A percentile compares a stretch with the other conserved stretches of the same genome.
Evolutionary conservation across 2,329 filamentous ascomycete species (phyloP).

Genomic region (Pseudogymnoascus pannorum): DNA sequence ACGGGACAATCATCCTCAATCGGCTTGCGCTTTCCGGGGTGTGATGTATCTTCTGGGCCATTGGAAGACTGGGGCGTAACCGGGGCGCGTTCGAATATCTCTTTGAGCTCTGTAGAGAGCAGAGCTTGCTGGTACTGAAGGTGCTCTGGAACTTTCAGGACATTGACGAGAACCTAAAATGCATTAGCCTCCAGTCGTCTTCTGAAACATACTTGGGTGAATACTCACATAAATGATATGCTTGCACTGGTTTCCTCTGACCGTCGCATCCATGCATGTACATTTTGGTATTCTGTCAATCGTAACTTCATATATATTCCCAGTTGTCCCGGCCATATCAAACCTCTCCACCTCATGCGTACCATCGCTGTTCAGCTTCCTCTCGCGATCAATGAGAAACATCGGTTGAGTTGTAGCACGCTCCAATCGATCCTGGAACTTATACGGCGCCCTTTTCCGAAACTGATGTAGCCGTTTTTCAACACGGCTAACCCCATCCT

Average conservation of each 20-base stretch:
- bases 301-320: conserved; percentile 53
- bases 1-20: conserved; percentile 57
- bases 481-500: background rate
- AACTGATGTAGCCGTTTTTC: conserved; percentile 36
- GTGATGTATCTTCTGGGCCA: conserved; percentile 28
- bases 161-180: conserved; percentile 43
- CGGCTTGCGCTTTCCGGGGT: conserved; percentile 45
- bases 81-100: conserved; percentile 47
- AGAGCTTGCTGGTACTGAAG: conserved; percentile 54
- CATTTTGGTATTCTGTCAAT: conserved; percentile 46
- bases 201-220: conserved; percentile 8
- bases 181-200: conserved; percentile 12
- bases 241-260: conserved; percentile 54
- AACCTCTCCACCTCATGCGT: conserved; percentile 40
- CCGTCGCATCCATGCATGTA: conserved; percentile 43
- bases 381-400: conserved; percentile 45
- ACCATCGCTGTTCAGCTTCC: conserved; percentile 29
- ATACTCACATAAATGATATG: conserved; percentile 49
- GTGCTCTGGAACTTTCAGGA: conserved; percentile 48
- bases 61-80: conserved; percentile 37
- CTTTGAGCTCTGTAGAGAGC: conserved; percentile 47
- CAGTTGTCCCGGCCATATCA: conserved; percentile 51
- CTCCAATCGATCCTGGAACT: conserved; percentile 39
- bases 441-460: conserved; percentile 36
- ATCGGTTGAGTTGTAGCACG: conserved; percentile 47